Base-by-base conservation (phyloP, 495 filamentous ascomycete genomes). In the Penicillium ucsense region DNA sequence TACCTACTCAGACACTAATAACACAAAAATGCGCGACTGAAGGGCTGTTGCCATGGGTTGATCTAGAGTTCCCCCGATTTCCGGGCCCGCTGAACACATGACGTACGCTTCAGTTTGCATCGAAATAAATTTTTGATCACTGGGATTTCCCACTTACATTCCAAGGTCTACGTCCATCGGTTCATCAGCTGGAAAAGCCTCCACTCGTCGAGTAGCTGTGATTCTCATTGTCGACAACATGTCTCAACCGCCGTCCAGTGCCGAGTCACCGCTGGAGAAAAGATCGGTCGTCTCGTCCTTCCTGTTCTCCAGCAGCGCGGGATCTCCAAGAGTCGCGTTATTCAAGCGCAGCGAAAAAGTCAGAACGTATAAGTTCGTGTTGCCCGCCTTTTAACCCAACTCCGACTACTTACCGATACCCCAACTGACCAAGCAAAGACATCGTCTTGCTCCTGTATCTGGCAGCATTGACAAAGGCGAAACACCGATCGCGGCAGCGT, bases 341-440 rank as follows among this genome's bases (percentile, higher is more conserved):
- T 83, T 84, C 48, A 61, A 64, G 37, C 73, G 80, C 7, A 82
- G 79, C 51, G 67, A 62, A 8, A 71, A 77, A 50, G 79, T 82
- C 6, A 64, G 6, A 3, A 45, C 43, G 0, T 45, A 45, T 29
- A 32, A 32, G 43, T 45, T 20, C 3, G 43, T 45, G 9, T 6
- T 27, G 3, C 10, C n/a, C 7, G 31, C 4, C 40, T 6, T 43
- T 45, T 34, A 6, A 11, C 5, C 27, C 12, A 9, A 11, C 9
- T 34, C 10, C 46, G 20, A 7, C 27, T 20, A 36, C 9, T 36
- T 36, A 20, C n/a, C 38, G 8, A 11, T 7, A 4, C 12, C 6
- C 20, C 29, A n/a, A 39, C 36, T 47, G 10, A 51, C 35, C 5
- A 27, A 4, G 4, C 5, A 35, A 41, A 77, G 76, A 29, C 65